Evolutionary conservation across 257 asterid species (phyloP), one percentile per base, ranked within the genome.

Genomic region (Solanum microdontum): DNA sequence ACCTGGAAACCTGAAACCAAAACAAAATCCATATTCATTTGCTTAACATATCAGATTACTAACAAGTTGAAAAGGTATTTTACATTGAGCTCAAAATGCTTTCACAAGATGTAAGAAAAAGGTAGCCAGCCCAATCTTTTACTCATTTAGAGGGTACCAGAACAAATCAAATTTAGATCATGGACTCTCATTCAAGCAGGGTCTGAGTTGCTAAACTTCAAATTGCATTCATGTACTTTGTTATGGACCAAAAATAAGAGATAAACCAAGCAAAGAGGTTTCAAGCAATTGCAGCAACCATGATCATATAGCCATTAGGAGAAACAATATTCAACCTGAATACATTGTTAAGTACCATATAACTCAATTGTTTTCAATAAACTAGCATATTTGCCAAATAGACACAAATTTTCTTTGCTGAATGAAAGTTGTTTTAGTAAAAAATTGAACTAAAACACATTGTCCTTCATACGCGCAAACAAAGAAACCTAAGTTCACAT

Each of bases 1-100:
- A 94, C 98, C 90, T 93, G 95, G 80, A 94, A 93, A 58, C 97
- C 96, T 94, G 92, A 83, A 72, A 66, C 74, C 74, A 75, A 68
- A 43, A 72, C 87, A 58, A 17, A 45, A 19, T 48, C 30, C 69
- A 15, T 17, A 82, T 28, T 48, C 68, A 48, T 82, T 48, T 9
- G 40, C 23, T 60, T 82, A 82, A 17, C 19, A 28, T 28, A 48
- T 48, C 68, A 30, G 40, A 28, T 30, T 43, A 80, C 15, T 43
- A 14, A 28, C n/a, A 43, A 43, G 26, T 43, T 10, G 68, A 43
- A 13, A 45, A 45, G 26, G 24, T 17, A 80, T 45, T 80, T 45
- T 26, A 80, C 85, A 34, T 73, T 19, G 82, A 26, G 11, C 85
- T 14, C 66, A 43, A 43, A 80, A 45, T 28, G 68, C 39, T 43